Evolutionary conservation across 495 filamentous ascomycete genomes (phyloP).

Genomic region (Xylaria curta): DNA sequence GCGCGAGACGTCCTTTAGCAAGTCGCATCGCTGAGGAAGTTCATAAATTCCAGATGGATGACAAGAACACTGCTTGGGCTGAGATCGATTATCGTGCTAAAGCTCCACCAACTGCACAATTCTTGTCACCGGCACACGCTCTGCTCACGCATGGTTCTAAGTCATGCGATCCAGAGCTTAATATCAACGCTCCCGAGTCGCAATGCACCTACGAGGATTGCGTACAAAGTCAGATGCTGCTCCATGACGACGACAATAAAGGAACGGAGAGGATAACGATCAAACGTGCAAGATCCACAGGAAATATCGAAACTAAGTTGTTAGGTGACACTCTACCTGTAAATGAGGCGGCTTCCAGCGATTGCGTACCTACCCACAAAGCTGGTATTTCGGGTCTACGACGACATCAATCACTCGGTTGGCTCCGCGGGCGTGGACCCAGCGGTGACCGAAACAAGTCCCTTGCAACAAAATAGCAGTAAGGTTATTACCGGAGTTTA

Average conservation of each 20-base stretch:
- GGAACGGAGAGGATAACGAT: conserved; percentile 42
- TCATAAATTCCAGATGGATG: conserved; percentile 34
- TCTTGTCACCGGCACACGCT: conserved; percentile 15
- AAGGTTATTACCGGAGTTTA: neutral
- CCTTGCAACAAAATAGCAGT: neutral
- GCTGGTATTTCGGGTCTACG: conserved; percentile 12
- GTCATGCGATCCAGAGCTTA: conserved; percentile 14
- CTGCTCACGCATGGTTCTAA: conserved; percentile 12
- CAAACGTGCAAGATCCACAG: conserved; percentile 26
- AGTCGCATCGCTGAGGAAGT: conserved; percentile 35
- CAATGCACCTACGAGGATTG: conserved; percentile 31
- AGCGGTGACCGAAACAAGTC: neutral
- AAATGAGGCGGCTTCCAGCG: neutral
- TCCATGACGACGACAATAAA: conserved; percentile 40
- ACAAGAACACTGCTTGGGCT: conserved; percentile 10
- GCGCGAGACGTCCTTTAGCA: conserved; percentile 28
- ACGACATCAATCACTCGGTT: conserved; percentile 23
- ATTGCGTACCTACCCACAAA: neutral
- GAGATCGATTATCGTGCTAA: conserved; percentile 11
- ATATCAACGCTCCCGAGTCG: conserved; percentile 5
- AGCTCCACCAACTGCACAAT: conserved; percentile 1
- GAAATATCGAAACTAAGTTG: conserved; percentile 21
- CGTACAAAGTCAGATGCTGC: conserved; percentile 33
- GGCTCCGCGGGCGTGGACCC: conserved; percentile 4
- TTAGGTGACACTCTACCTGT: neutral